Evolutionary conservation across 1,284 basidiomycete genomes (phyloP).

Genomic region (Heterobasidion annosum): DNA sequence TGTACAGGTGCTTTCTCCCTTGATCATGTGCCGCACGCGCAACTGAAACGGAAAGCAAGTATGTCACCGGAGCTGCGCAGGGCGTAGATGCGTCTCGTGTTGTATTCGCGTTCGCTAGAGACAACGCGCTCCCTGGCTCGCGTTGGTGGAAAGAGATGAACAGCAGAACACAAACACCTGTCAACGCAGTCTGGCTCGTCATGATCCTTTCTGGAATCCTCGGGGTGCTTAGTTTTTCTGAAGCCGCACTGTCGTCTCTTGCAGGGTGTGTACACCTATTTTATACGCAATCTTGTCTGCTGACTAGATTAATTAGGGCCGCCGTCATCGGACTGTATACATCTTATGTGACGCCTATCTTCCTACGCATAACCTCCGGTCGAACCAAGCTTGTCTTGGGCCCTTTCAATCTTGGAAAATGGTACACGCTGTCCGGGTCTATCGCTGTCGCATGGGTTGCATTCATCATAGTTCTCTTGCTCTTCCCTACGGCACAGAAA

Average conservation of each 20-base stretch:
- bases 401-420: constrained; percentile 50
- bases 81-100: constrained; percentile 68
- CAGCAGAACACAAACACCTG: constrained; percentile 50
- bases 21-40: not conserved
- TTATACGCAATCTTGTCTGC: not conserved
- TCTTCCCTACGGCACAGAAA: constrained; percentile 45
- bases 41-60: constrained; percentile 25
- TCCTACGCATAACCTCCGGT: constrained; percentile 62
- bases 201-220: constrained; percentile 47
- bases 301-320: constrained; percentile 29
- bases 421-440: constrained; percentile 49
- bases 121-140: constrained; percentile 65
- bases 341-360: constrained; percentile 60
- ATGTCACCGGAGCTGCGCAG: constrained; percentile 67
- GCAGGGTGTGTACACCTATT: constrained; percentile 39
- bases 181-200: constrained; percentile 71
- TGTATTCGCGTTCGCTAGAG: constrained; percentile 65
- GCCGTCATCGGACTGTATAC: constrained; percentile 64
- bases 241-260: constrained; percentile 51
- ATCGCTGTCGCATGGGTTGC: constrained; percentile 57
- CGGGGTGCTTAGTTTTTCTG: constrained; percentile 59
- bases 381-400: constrained; percentile 47
- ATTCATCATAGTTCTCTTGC: constrained; percentile 51
- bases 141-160: constrained; percentile 59
- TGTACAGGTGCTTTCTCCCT: constrained; percentile 38